Base-by-base conservation (phyloP, 169 alveolate genomes). In the Plasmodium fragile region DNA sequence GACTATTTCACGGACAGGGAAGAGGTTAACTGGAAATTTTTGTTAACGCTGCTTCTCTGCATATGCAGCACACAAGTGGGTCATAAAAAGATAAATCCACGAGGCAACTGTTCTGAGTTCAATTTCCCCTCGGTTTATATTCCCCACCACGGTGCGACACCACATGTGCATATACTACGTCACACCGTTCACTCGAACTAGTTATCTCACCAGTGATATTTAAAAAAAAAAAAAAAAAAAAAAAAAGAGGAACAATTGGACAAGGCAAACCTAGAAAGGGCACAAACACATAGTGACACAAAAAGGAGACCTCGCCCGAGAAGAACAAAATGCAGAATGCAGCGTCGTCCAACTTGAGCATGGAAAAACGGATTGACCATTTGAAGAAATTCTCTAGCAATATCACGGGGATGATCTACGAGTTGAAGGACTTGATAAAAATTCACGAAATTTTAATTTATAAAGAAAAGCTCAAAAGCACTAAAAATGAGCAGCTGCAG, bases 401-500 rank as follows among this genome's bases (percentile, higher is more conserved):
- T 8, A 69, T 87, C 32, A 53, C 73, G 5, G 81, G 73, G 69
- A 55, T 87, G 81, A 7, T 87, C 43, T 28, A 18, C 39, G 93
- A 87, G 52, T 87, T 87, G 72, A 87, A 87, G 34, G 93, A 87
- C 53, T 79, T 87, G 52, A 79, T 87, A 78, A 87, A 87, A 87
- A 85, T 87, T 52, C 93, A 87, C 53, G 93, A 87, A 78, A 87
- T 87, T 65, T 87, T 87, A 87, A 78, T 87, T 11, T 87, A 87
- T 87, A 87, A 87, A 55, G 93, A 77, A 71, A 87, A 87, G 70
- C 36, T 87, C 55, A 78, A 49, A 36, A 77, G 49, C 22, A 65
- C 75, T 13, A 84, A 87, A 78, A 87, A 87, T 28, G 87, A 78
- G 22, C 79, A 78, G 69, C 36, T 77, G 32, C 49, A 71, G 72